Evolutionary conservation across 495 filamentous ascomycete genomes (phyloP).

Genomic region (Tuber brumale): DNA sequence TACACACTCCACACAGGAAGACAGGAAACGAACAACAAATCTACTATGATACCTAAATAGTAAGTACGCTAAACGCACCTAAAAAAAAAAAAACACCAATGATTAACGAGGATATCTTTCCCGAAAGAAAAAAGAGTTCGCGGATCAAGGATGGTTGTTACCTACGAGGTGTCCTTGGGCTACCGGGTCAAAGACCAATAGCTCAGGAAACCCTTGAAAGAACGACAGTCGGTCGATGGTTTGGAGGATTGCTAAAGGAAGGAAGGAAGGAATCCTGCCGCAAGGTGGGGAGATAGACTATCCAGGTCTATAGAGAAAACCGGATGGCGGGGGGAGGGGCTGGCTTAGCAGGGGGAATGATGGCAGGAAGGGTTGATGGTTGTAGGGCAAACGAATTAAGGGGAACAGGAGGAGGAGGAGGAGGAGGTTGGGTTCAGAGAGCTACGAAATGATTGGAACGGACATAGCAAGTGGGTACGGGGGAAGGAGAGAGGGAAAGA

Average conservation of each 20-base stretch:
- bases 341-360: slow-evolving; percentile 1
- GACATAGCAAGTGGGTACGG: background rate
- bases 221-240: background rate
- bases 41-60: background rate
- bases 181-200: background rate
- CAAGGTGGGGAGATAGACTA: slow-evolving; percentile 3
- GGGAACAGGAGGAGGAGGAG: background rate
- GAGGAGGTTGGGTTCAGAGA: slow-evolving; percentile 8
- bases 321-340: slow-evolving; percentile 18
- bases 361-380: slow-evolving; percentile 2
- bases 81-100: background rate
- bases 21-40: background rate
- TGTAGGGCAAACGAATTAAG: background rate
- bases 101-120: background rate
- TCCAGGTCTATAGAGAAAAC: slow-evolving; percentile 13
- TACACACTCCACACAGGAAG: background rate
- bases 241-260: slow-evolving; percentile 14
- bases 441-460: background rate
- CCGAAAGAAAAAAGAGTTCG: background rate
- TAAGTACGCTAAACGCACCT: background rate
- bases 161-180: background rate
- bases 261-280: background rate
- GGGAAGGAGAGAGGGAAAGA: background rate
- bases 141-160: background rate
- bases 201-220: background rate